Percentiles rank a stretch among this genome's conserved stretches.
Evolutionary conservation across 257 asterid species (phyloP).

Genomic region (Ophiorrhiza pumila): DNA sequence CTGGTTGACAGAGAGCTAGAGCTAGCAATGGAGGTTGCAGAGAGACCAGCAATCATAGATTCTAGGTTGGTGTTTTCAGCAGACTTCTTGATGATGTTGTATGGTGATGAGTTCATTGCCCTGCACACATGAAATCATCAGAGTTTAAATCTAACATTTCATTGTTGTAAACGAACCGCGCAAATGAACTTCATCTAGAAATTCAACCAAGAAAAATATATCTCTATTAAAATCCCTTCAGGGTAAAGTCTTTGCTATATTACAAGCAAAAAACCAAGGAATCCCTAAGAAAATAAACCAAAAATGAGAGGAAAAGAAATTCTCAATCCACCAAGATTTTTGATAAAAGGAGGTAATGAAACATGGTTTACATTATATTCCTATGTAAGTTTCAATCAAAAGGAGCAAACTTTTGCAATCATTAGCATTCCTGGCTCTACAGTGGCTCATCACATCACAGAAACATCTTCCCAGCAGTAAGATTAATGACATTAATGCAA

Average conservation of each 20-base stretch:
- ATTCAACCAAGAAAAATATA: neutral
- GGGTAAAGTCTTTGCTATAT: neutral
- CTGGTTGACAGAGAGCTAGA: conserved; percentile 33
- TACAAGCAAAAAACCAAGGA: neutral
- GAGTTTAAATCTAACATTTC: neutral
- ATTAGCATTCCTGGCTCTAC: neutral
- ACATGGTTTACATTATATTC: neutral
- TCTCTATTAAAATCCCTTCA: neutral
- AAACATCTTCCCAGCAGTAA: neutral
- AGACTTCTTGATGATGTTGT: conserved; percentile 39
- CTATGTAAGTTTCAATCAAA: neutral
- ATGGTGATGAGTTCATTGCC: conserved; percentile 63
- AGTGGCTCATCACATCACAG: neutral
- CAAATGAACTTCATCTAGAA: neutral
- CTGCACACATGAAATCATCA: conserved; percentile 27
- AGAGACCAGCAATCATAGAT: conserved; percentile 32
- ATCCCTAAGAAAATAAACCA: neutral
- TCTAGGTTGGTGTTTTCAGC: conserved; percentile 32
- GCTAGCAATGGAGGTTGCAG: conserved; percentile 43
- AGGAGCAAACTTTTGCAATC: neutral
- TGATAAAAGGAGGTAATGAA: too few species aligned
- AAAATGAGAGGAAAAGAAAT: neutral
- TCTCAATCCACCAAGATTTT: neutral
- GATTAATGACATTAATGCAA: neutral
- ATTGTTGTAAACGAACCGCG: neutral